Evolutionary conservation across 1,284 basidiomycete genomes (phyloP).

Genomic region (Sanghuangporus weigelae): DNA sequence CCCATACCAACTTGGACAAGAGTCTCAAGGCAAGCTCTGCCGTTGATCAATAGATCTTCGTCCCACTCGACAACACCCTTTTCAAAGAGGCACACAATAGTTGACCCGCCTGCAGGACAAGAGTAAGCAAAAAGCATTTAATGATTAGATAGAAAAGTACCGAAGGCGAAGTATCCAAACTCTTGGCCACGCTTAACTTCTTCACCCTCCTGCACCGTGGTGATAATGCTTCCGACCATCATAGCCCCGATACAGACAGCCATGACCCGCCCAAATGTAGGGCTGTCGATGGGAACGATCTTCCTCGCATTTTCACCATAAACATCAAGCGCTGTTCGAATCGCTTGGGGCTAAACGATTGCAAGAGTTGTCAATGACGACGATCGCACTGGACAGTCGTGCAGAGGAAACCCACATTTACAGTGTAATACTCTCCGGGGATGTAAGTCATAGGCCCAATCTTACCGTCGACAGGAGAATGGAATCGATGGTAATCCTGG

Average conservation of each 20-base stretch:
- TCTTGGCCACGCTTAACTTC: constrained; percentile 80
- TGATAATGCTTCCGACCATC: constrained; percentile 90
- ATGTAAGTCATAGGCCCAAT: constrained; percentile 81
- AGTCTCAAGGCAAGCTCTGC: constrained; percentile 79
- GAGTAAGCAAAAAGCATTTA: not conserved
- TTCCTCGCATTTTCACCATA: constrained; percentile 93
- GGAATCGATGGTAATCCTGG: constrained; percentile 97
- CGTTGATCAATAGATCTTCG: constrained; percentile 84
- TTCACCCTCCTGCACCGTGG: constrained; percentile 83
- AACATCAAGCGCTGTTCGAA: constrained; percentile 80
- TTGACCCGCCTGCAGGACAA: constrained; percentile 68
- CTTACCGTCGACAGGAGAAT: constrained; percentile 83
- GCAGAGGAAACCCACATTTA: constrained; percentile 55
- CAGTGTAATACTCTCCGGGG: constrained; percentile 87
- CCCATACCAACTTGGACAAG: constrained; percentile 86
- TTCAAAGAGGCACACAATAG: constrained; percentile 85
- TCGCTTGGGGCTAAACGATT: constrained; percentile 66
- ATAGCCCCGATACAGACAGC: constrained; percentile 87
- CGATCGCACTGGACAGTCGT: constrained; percentile 13
- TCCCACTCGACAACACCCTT: constrained; percentile 83
- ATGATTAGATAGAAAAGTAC: constrained; percentile 37
- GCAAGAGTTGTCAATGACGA: not conserved
- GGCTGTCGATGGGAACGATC: constrained; percentile 84
- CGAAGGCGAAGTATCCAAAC: constrained; percentile 92
- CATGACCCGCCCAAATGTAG: constrained; percentile 85